Evolutionary conservation across 306 rosid genomes (phyloP).

Genomic region (Cicer pinnatifidum): DNA sequence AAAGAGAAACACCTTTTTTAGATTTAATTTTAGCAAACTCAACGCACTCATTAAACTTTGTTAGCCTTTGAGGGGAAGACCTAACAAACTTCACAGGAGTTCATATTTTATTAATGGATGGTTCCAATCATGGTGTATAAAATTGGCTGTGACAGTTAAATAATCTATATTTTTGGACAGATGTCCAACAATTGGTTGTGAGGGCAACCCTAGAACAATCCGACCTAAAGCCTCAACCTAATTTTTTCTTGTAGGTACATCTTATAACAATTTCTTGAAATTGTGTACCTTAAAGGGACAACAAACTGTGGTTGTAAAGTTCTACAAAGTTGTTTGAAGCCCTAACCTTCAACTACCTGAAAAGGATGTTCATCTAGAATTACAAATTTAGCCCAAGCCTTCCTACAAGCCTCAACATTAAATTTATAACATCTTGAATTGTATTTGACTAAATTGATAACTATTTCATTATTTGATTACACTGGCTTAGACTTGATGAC

Average conservation of each 20-base stretch:
- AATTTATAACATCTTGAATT: no score
- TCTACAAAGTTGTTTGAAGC: background rate
- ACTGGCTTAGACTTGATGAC: no score
- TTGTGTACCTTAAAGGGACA: background rate
- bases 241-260: no score
- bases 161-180: no score
- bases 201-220: background rate
- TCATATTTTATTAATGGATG: background rate
- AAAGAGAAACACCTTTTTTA: background rate
- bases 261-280: background rate
- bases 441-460: no score
- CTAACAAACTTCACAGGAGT: background rate
- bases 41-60: background rate
- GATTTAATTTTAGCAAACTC: background rate
- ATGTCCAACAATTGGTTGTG: no score
- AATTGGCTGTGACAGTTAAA: no score
- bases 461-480: no score
- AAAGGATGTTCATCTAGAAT: background rate
- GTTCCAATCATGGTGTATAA: no score
- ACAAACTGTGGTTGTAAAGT: background rate
- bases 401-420: no score
- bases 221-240: background rate
- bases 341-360: background rate
- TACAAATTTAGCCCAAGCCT: no score
- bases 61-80: background rate